phyloP scores from a whole-genome alignment of 345 rosid species.

The Aquilaria sinensis region DNA sequence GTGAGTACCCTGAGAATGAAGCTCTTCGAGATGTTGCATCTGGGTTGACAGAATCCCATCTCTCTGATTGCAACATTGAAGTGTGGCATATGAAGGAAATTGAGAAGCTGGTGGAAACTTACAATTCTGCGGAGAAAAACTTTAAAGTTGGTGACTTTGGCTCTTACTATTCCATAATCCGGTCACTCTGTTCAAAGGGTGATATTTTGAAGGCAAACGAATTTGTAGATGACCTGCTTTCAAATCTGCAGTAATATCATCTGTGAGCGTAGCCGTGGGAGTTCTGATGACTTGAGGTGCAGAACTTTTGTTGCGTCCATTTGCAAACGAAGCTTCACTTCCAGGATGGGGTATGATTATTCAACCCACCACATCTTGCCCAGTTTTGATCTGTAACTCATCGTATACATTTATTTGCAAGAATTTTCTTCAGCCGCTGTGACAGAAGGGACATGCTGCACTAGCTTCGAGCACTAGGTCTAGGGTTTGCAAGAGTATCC shows the following conservation, averaged over 20 bases:
- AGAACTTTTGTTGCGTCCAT: too few relatives aligned
- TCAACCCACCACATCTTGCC: too few relatives aligned
- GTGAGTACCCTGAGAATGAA: conserved; percentile 16
- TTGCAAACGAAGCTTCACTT: too few relatives aligned
- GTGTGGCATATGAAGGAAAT: conserved; percentile 12
- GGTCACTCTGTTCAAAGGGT: conserved; percentile 65
- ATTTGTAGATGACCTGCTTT: conserved; percentile 38
- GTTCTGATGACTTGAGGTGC: too few relatives aligned
- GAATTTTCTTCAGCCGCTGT: too few relatives aligned
- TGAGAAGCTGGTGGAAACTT: conserved; percentile 16
- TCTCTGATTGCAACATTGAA: conserved; percentile 14
- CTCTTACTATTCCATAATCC: conserved; percentile 41
- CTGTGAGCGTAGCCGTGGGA: not conserved
- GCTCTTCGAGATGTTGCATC: conserved; percentile 8
- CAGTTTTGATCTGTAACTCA: too few relatives aligned
- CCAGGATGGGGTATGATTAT: too few relatives aligned
- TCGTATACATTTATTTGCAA: too few relatives aligned
- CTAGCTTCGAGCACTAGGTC: too few relatives aligned
- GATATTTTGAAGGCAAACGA: conserved; percentile 56
- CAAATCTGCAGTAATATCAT: conserved; percentile 22
- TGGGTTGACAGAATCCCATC: conserved; percentile 7
- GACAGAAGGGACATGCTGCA: too few relatives aligned
- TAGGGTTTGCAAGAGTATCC: too few relatives aligned
- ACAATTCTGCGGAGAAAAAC: conserved; percentile 8
- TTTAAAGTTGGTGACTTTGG: conserved; percentile 32